These are phyloP conservation scores for Ophiocordyceps polyrhachis-furcata DNA, from an alignment of 2,329 filamentous ascomycete genomes.

Conservation along the genomic window DNA sequence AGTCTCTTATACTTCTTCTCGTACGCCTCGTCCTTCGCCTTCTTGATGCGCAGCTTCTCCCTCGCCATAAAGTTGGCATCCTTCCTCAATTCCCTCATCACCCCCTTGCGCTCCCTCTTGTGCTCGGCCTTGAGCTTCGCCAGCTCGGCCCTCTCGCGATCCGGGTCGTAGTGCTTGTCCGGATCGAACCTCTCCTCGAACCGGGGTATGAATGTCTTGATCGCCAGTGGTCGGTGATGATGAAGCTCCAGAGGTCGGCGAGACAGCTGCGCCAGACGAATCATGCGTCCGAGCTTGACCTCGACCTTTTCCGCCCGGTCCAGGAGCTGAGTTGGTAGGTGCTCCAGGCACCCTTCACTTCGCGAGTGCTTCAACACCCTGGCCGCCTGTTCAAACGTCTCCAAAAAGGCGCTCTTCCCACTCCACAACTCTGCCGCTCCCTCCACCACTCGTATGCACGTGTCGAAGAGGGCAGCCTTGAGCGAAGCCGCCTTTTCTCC, in stretches of 20 bases:
- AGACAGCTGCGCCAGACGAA: slow-evolving; percentile 41
- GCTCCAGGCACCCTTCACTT: slow-evolving; percentile 29
- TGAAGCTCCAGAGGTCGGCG: slow-evolving; percentile 76
- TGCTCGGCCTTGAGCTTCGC: slow-evolving; percentile 76
- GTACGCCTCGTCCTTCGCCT: slow-evolving; percentile 80
- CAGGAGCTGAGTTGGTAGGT: slow-evolving; percentile 26
- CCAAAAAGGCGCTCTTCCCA: slow-evolving; percentile 52
- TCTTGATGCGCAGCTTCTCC: slow-evolving; percentile 82
- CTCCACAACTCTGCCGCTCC: slow-evolving; percentile 56
- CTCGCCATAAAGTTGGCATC: slow-evolving; percentile 86
- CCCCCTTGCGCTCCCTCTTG: slow-evolving; percentile 90
- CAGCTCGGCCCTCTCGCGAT: slow-evolving; percentile 71
- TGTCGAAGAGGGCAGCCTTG: slow-evolving; percentile 41
- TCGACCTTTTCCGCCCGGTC: slow-evolving; percentile 22
- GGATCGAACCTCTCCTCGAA: slow-evolving; percentile 95
- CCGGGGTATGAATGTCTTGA: slow-evolving; percentile 77
- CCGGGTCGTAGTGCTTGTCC: slow-evolving; percentile 90
- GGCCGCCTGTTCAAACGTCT: slow-evolving; percentile 53
- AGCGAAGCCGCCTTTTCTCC: slow-evolving; percentile 12
- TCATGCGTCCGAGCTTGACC: slow-evolving; percentile 30
- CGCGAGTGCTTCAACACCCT: slow-evolving; percentile 41
- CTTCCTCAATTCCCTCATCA: slow-evolving; percentile 83
- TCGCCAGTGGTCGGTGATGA: slow-evolving; percentile 71
- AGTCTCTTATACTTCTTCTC: slow-evolving; percentile 90
- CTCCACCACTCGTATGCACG: slow-evolving; percentile 46